Percentiles rank a stretch among this genome's conserved stretches.
These are phyloP conservation scores for Spiraea crenata DNA, from an alignment of 331 rosid genomes.

Conservation along the genomic window DNA sequence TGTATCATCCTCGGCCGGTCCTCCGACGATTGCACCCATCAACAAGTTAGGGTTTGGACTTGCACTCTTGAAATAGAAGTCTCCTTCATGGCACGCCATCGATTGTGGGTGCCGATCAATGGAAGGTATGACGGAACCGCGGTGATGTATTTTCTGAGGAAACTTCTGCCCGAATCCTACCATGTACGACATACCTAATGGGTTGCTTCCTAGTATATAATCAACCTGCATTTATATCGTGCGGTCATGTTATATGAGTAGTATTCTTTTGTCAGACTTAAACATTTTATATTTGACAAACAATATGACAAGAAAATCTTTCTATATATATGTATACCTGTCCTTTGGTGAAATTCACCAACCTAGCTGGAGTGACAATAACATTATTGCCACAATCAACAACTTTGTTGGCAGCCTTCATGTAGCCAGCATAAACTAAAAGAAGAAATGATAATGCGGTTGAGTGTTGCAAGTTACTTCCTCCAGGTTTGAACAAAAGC, in stretches of 20 bases:
- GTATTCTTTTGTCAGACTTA: no score
- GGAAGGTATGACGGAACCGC: slow-evolving; percentile 27
- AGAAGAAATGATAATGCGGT: slow-evolving; percentile 33
- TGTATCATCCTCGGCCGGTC: slow-evolving; percentile 17
- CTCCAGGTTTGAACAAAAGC: slow-evolving; percentile 32
- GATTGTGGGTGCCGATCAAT: background rate
- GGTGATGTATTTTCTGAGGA: slow-evolving; percentile 26
- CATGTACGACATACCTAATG: slow-evolving; percentile 28
- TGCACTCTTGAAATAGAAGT: slow-evolving; percentile 1
- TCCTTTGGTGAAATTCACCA: slow-evolving; percentile 8
- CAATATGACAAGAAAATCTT: background rate
- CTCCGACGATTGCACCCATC: slow-evolving; percentile 28
- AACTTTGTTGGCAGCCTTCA: slow-evolving; percentile 11
- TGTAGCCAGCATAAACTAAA: slow-evolving; percentile 19
- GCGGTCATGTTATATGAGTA: no score
- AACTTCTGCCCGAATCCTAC: slow-evolving; percentile 22
- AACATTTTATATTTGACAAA: no score
- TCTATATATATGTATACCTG: slow-evolving; percentile 26
- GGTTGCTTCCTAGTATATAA: slow-evolving; percentile 26
- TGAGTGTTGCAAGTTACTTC: slow-evolving; percentile 37
- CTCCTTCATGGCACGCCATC: slow-evolving; percentile 22
- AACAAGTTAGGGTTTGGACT: slow-evolving; percentile 23
- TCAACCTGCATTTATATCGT: slow-evolving; percentile 31
- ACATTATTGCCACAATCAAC: slow-evolving; percentile 21
- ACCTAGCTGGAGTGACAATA: slow-evolving; percentile 9